Percentiles rank a stretch among this genome's conserved stretches.
Evolutionary conservation across 495 filamentous ascomycete genomes (phyloP).

Genomic region (Aspergillus panamensis): DNA sequence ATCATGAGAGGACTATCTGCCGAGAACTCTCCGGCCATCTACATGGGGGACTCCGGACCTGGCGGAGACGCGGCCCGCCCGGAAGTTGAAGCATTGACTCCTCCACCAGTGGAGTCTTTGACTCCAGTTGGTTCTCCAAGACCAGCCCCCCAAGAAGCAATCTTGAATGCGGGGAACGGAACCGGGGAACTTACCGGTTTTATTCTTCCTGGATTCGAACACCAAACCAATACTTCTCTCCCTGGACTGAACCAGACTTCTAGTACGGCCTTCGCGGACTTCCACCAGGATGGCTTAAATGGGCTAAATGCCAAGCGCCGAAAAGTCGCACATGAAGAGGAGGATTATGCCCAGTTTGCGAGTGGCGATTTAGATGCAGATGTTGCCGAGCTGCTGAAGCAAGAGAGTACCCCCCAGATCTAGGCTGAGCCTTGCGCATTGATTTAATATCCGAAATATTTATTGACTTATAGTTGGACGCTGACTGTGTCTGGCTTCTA

Average conservation of each 20-base stretch:
- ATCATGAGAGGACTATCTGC: constrained; percentile 77
- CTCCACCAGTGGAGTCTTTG: constrained; percentile 57
- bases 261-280: constrained; percentile 35
- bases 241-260: constrained; percentile 44
- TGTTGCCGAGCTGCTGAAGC: constrained; percentile 73
- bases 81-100: constrained; percentile 78
- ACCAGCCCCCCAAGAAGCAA: constrained; percentile 25
- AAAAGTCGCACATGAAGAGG: constrained; percentile 64
- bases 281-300: constrained; percentile 34
- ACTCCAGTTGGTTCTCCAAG: constrained; percentile 47
- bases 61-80: constrained; percentile 56
- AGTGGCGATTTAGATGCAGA: constrained; percentile 72
- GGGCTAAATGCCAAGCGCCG: constrained; percentile 62
- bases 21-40: constrained; percentile 37
- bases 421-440: not conserved
- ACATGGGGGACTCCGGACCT: constrained; percentile 39
- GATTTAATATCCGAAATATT: not conserved
- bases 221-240: constrained; percentile 41
- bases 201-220: constrained; percentile 37
- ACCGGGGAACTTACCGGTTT: constrained; percentile 25
- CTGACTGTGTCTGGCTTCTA: too few relatives aligned
- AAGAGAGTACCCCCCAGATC: constrained; percentile 35
- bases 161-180: constrained; percentile 25
- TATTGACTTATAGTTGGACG: too few relatives aligned
- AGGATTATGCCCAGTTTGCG: constrained; percentile 68